Percentiles rank a stretch among this genome's conserved stretches.
Conservation (phyloP, 2,329 filamentous ascomycete genomes). For the Trichoderma oligosporum region DNA sequence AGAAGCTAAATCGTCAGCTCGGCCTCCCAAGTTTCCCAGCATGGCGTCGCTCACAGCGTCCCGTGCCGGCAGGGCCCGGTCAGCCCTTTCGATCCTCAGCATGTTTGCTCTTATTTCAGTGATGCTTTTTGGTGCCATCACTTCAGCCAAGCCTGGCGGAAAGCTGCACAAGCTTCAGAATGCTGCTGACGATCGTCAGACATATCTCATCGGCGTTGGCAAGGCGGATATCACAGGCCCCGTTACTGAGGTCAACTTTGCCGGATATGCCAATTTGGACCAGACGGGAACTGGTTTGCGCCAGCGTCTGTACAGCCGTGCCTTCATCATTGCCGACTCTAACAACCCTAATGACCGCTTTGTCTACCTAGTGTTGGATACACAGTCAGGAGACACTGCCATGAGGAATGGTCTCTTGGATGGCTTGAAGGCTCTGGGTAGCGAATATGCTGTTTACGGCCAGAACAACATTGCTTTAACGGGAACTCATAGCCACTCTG, state of each 20-base stretch:
- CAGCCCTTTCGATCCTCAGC: conserved; percentile 9
- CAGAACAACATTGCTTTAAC: conserved; percentile 83
- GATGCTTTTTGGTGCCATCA: conserved; percentile 18
- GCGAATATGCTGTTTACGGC: conserved; percentile 69
- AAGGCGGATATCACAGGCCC: conserved; percentile 64
- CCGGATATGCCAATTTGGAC: conserved; percentile 83
- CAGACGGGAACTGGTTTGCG: conserved; percentile 81
- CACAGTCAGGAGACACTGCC: conserved; percentile 83
- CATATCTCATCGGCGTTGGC: conserved; percentile 53
- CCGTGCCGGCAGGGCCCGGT: conserved; percentile 1
- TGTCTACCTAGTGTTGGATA: conserved; percentile 84
- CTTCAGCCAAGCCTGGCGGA: not conserved
- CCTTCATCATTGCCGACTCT: conserved; percentile 78
- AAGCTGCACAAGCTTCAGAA: conserved; percentile 12
- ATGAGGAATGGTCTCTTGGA: conserved; percentile 82
- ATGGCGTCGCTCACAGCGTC: conserved; percentile 15
- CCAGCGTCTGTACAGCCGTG: conserved; percentile 81
- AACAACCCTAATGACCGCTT: conserved; percentile 66
- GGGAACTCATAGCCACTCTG: conserved; percentile 89
- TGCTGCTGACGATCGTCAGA: conserved; percentile 26
- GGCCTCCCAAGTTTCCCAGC: not conserved
- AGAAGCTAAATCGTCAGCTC: conserved; percentile 7
- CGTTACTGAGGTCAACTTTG: conserved; percentile 85
- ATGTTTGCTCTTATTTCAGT: conserved; percentile 16
- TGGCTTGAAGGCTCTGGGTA: conserved; percentile 64